These are phyloP conservation scores for Jatropha curcas DNA, from an alignment of 345 rosid genomes.

Conservation along the genomic window DNA sequence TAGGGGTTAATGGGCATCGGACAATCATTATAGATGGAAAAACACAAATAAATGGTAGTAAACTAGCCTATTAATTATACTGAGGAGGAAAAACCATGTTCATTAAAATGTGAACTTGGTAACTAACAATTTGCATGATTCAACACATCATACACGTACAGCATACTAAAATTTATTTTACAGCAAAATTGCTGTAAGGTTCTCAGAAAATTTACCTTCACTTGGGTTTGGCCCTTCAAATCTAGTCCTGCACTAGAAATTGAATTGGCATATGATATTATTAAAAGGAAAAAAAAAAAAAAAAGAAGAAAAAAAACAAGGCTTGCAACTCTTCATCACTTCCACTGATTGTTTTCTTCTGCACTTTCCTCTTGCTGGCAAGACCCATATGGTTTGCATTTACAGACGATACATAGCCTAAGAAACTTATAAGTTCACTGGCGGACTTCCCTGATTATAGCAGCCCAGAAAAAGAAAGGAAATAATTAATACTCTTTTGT, in stretches of 20 bases:
- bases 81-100: too few relatives aligned
- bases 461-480: not conserved
- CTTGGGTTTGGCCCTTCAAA: not conserved
- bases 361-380: slow-evolving; percentile 13
- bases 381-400: not conserved
- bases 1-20: not conserved
- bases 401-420: not conserved
- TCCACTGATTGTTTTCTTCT: slow-evolving; percentile 4
- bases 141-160: not conserved
- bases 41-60: too few relatives aligned
- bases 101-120: too few relatives aligned
- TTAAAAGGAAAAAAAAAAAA: too few relatives aligned
- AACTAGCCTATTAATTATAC: too few relatives aligned
- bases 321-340: not conserved
- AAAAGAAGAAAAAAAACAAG: too few relatives aligned
- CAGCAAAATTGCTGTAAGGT: not conserved
- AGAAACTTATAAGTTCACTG: slow-evolving; percentile 53
- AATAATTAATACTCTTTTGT: slow-evolving; percentile 10
- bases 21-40: too few relatives aligned
- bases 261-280: not conserved
- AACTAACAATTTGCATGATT: too few relatives aligned
- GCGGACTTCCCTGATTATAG: slow-evolving; percentile 59
- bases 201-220: not conserved
- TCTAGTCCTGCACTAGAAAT: not conserved
- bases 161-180: too few relatives aligned